A percentile compares a stretch with the other conserved stretches of the same genome.
These are phyloP conservation scores for Blakeslea trispora DNA, from an alignment of 371 early-diverging fungal species.

Conservation along the genomic window DNA sequence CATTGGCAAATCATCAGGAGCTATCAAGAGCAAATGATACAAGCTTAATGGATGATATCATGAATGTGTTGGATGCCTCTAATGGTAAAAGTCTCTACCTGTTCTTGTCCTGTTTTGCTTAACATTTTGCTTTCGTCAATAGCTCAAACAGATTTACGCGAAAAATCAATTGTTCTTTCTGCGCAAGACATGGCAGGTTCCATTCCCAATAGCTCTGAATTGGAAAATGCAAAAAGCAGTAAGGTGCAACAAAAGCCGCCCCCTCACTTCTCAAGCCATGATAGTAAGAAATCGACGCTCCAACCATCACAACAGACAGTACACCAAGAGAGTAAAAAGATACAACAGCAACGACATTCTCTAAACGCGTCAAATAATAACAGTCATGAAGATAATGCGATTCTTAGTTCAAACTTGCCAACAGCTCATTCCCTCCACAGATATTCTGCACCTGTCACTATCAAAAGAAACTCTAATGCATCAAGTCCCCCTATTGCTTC, in stretches of 20 bases:
- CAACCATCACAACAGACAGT: background rate
- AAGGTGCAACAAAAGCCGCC: background rate
- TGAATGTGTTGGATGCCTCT: conserved; percentile 24
- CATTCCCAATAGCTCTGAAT: background rate
- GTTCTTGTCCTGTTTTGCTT: too few relatives aligned
- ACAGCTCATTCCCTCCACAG: background rate
- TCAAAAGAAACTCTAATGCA: background rate
- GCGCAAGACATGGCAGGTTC: background rate
- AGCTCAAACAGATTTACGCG: background rate
- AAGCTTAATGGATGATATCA: conserved; percentile 33
- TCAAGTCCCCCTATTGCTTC: conserved; percentile 10
- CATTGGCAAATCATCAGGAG: background rate
- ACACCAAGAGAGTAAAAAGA: background rate
- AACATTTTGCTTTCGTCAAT: background rate
- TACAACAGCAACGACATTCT: background rate
- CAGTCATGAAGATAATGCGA: background rate
- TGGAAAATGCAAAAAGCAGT: background rate
- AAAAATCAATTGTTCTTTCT: too few relatives aligned
- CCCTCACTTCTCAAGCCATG: background rate
- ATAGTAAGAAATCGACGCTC: background rate
- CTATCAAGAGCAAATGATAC: conserved; percentile 7
- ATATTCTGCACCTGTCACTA: background rate
- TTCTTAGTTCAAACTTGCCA: conserved; percentile 4
- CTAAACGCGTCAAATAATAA: background rate
- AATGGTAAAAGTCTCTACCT: background rate